Evolutionary conservation across 495 filamentous ascomycete genomes (phyloP), one percentile per base, ranked within the genome.

Genomic region (Clohesyomyces aquaticus): DNA sequence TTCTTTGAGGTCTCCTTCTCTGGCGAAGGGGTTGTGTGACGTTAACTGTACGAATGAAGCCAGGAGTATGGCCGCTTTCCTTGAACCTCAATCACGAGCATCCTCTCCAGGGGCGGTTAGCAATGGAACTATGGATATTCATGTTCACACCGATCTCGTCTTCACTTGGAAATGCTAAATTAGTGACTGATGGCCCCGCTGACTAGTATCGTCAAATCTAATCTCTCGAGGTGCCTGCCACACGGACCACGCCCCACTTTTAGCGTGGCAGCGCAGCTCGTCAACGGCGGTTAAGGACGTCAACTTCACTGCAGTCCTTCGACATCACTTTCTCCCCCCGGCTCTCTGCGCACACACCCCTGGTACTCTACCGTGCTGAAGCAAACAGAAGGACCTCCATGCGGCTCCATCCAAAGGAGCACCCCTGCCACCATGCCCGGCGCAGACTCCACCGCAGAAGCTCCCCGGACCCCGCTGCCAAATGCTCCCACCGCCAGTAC

Each of bases 341-440:
- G 28, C 35, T 32, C 22, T 21, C 48, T 14, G n/a, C 35, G 4
- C n/a, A 1, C 29, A 6, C 32, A 38, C 14, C 14, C 42, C 25
- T 4, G 54, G n/a, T 23, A 22, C 21, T 41, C 22, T 47, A 4
- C 41, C 4, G 3, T 3, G 45, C 2, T 22, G 19, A 28, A 16
- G 35, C 53, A 11, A 42, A 10, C 21, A 19, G 42, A n/a, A 22
- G n/a, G 21, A 23, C 56, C 58, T 66, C 67, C 62, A 70, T 70
- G 67, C 51, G 51, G 56, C 61, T 69, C 55, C 66, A 55, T 53
- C 52, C 38, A 41, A 32, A 59, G 48, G 47, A 63, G 67, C 53
- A 55, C 32, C 46, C 25, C 49, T 60, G 62, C 45, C 54, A 58
- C 59, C 12, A 70, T 70, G 67, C 67, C 66, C 46, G 66, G 50